Evolutionary conservation across 2,329 filamentous ascomycete genomes (phyloP).

Genomic region (Fusarium sp.): DNA sequence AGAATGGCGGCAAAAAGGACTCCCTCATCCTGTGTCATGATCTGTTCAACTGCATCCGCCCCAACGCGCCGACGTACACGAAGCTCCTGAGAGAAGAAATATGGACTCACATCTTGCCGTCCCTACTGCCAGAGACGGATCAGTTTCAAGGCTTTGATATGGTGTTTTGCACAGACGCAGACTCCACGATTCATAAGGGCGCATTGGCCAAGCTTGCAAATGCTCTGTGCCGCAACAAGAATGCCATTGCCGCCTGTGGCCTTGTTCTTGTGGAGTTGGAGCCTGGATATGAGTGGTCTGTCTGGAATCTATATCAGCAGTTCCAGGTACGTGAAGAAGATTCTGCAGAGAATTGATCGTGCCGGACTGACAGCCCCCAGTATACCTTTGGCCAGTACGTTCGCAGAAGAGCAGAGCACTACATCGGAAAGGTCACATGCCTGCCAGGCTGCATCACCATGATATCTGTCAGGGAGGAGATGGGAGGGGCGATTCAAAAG

Average conservation of each 20-base stretch:
- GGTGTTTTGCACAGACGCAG: background rate
- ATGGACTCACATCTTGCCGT: background rate
- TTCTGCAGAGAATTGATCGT: background rate
- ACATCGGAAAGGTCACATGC: background rate
- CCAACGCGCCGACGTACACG: background rate
- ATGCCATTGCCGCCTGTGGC: background rate
- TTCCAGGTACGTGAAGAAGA: background rate
- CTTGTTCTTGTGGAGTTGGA: background rate
- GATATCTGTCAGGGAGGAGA: background rate
- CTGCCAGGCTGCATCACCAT: background rate
- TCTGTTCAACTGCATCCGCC: background rate
- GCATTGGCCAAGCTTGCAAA: background rate
- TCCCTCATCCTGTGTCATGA: background rate
- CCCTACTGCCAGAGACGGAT: background rate
- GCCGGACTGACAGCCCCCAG: background rate
- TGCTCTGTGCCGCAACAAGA: background rate
- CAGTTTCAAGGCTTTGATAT: background rate
- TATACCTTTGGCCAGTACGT: background rate
- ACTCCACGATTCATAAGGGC: background rate
- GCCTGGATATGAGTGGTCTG: background rate
- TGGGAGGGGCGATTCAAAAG: background rate
- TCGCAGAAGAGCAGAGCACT: background rate
- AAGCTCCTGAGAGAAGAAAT: background rate
- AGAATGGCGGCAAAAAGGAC: background rate
- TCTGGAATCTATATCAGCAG: background rate